Evolutionary conservation across 495 filamentous ascomycete species (phyloP).

Genomic region (Lepidopterella palustris): DNA sequence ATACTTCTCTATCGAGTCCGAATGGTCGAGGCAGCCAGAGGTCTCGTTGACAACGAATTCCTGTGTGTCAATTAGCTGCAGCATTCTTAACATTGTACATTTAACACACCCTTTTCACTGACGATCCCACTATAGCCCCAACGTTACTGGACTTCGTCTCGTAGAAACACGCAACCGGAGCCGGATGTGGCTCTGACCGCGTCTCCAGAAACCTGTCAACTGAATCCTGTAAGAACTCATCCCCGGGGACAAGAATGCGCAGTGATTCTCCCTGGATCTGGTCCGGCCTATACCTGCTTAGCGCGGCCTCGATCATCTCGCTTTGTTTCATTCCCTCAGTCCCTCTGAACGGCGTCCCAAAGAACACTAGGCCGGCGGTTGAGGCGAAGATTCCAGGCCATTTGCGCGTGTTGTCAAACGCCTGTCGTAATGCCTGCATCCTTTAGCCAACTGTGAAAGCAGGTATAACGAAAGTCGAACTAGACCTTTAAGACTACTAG

Average conservation of each 20-base stretch:
- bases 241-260: slow-evolving; percentile 11
- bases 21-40: slow-evolving; percentile 6
- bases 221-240: slow-evolving; percentile 13
- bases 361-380: slow-evolving; percentile 12
- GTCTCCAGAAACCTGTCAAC: slow-evolving; percentile 15
- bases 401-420: slow-evolving; percentile 1
- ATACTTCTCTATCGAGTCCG: background rate
- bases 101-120: slow-evolving; percentile 3
- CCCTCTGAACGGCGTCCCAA: slow-evolving; percentile 14
- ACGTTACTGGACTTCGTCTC: slow-evolving; percentile 17
- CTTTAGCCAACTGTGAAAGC: background rate
- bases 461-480: background rate
- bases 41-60: slow-evolving; percentile 4
- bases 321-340: slow-evolving; percentile 12
- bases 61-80: too few relatives aligned
- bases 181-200: slow-evolving; percentile 3
- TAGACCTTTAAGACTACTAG: slow-evolving; percentile 10
- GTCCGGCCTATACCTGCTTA: background rate
- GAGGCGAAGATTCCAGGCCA: slow-evolving; percentile 11
- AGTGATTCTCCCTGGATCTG: slow-evolving; percentile 10
- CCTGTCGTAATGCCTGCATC: slow-evolving; percentile 11
- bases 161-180: slow-evolving; percentile 16
- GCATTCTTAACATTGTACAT: too few relatives aligned
- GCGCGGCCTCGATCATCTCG: slow-evolving; percentile 17
- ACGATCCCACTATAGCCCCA: slow-evolving; percentile 8